These are phyloP conservation scores for Licmophora abbreviata DNA, from an alignment of 108 stramenopile genomes.

Conservation along the genomic window DNA sequence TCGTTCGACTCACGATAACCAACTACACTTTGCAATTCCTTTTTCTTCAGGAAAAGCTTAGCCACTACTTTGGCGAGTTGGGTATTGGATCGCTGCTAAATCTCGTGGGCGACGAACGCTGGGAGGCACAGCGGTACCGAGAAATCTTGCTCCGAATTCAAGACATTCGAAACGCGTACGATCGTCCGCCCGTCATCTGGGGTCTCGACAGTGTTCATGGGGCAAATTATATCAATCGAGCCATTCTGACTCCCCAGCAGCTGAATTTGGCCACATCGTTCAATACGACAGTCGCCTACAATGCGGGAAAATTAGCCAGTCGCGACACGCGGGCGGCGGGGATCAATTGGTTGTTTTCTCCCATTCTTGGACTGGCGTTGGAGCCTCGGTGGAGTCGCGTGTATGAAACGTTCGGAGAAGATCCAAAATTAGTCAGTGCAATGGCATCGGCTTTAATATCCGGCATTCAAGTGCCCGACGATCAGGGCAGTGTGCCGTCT, in stretches of 20 bases:
- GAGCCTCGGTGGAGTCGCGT: conserved; percentile 66
- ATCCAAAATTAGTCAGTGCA: conserved; percentile 48
- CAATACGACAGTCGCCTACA: conserved; percentile 36
- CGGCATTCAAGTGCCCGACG: conserved; percentile 45
- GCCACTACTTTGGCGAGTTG: conserved; percentile 36
- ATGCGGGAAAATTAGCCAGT: conserved; percentile 47
- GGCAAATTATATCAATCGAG: conserved; percentile 68
- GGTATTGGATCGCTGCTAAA: conserved; percentile 49
- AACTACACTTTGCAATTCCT: too few relatives aligned
- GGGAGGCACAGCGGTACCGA: conserved; percentile 32
- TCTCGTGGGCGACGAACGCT: conserved; percentile 11
- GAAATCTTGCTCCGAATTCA: conserved; percentile 27
- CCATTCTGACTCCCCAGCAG: conserved; percentile 65
- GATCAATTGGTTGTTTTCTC: conserved; percentile 77
- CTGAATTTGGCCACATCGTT: conserved; percentile 77
- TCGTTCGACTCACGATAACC: too few relatives aligned
- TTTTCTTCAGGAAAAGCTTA: conserved; percentile 5
- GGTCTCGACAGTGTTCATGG: conserved; percentile 83
- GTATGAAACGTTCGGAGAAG: conserved; percentile 87
- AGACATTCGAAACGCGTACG: conserved; percentile 25
- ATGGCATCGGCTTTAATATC: conserved; percentile 57
- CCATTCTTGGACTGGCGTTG: conserved; percentile 66
- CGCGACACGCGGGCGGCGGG: conserved; percentile 65
- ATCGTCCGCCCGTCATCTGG: conserved; percentile 56
- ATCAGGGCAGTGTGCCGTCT: conserved; percentile 21